These are phyloP conservation scores for Lasiodiplodia hormozganensis DNA, from an alignment of 2,329 filamentous ascomycete species.

Conservation along the genomic window DNA sequence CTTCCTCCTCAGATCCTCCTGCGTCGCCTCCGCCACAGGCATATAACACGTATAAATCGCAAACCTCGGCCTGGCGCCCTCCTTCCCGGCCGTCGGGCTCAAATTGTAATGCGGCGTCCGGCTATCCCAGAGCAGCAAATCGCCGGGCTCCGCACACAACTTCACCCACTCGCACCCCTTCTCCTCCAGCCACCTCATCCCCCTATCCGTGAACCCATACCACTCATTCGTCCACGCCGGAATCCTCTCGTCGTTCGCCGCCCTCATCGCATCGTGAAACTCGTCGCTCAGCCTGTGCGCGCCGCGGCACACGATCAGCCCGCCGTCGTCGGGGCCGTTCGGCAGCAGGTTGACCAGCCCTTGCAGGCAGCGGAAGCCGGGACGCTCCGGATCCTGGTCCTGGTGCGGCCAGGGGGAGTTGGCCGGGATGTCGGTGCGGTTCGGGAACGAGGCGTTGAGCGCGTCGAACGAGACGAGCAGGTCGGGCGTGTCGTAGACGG, in stretches of 20 bases:
- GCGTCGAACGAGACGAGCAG: conserved; percentile 42
- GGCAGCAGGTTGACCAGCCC: conserved; percentile 55
- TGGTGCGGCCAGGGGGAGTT: conserved; percentile 55
- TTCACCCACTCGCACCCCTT: conserved; percentile 49
- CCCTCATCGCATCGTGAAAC: conserved; percentile 33
- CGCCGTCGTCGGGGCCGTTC: conserved; percentile 55
- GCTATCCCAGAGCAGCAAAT: conserved; percentile 56
- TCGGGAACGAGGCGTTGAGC: conserved; percentile 52
- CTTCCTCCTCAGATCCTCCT: conserved; percentile 44
- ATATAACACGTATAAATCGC: conserved; percentile 47
- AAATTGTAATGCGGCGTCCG: conserved; percentile 53
- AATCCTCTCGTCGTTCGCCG: conserved; percentile 36
- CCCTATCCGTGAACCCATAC: conserved; percentile 52
- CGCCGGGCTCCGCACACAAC: conserved; percentile 50
- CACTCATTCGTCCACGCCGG: conserved; percentile 47
- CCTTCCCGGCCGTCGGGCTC: conserved; percentile 36
- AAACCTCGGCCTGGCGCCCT: conserved; percentile 41
- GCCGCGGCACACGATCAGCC: conserved; percentile 55
- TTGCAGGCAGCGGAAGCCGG: conserved; percentile 52
- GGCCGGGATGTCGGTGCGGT: conserved; percentile 44
- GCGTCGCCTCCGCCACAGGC: conserved; percentile 43
- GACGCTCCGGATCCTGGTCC: conserved; percentile 51
- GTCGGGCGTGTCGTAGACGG: conserved; percentile 49
- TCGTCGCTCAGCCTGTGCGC: conserved; percentile 49
- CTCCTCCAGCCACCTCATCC: conserved; percentile 52